These are phyloP conservation scores for Amphirosellinia nigrospora DNA, from an alignment of 495 filamentous ascomycete species.

Conservation along the genomic window DNA sequence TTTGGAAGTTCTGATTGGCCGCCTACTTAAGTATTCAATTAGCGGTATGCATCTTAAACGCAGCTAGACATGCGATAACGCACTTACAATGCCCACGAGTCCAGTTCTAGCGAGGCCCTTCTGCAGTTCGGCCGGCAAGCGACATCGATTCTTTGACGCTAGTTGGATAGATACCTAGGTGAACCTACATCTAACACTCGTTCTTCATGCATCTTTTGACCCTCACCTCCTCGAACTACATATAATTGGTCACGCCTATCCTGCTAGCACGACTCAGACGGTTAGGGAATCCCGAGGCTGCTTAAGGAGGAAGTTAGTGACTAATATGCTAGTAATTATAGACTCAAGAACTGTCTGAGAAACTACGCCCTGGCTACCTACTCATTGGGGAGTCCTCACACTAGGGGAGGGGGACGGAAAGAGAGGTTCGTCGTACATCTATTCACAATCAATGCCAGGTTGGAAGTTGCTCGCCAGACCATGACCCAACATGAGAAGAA, in stretches of 20 bases:
- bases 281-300: background rate
- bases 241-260: background rate
- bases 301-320: background rate
- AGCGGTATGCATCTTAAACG: conserved; percentile 4
- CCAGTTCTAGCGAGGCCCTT: no score
- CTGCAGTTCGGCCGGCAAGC: no score
- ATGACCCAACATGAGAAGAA: background rate
- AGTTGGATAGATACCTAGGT: background rate
- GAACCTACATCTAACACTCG: background rate
- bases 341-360: background rate
- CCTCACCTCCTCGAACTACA: no score
- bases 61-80: background rate
- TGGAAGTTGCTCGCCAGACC: background rate
- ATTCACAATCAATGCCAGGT: background rate
- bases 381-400: background rate
- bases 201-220: background rate
- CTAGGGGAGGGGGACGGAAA: background rate
- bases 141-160: no score
- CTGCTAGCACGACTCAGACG: background rate
- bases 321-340: background rate
- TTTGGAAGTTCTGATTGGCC: background rate
- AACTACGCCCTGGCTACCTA: background rate
- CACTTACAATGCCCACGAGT: background rate
- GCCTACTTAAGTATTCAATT: background rate
- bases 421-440: background rate